A percentile compares a stretch with the other conserved stretches of the same genome.
These are phyloP conservation scores for Helotiales sp. DNA, from an alignment of 2,329 filamentous ascomycete species.

Conservation along the genomic window DNA sequence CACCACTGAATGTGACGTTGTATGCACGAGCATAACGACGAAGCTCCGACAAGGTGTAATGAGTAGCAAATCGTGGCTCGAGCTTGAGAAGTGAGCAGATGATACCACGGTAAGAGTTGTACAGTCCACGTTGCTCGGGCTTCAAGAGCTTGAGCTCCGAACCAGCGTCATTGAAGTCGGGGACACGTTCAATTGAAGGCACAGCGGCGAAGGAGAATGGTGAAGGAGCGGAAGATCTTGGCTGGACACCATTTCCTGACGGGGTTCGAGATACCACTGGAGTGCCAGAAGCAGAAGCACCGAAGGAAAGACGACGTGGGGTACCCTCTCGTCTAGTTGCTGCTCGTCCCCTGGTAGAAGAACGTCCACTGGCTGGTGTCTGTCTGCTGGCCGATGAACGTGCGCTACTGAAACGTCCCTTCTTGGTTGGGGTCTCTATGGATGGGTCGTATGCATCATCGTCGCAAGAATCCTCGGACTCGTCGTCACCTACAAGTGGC, in stretches of 20 bases:
- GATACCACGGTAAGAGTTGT: not conserved
- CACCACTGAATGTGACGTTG: not conserved
- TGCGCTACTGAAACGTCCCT: not conserved
- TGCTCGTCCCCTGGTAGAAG: no score
- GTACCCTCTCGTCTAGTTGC: no score
- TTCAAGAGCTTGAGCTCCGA: not conserved
- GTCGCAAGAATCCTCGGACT: constrained; percentile 4
- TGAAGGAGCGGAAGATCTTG: not conserved
- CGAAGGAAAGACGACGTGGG: not conserved
- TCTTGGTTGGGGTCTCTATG: not conserved
- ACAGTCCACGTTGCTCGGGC: not conserved
- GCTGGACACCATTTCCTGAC: not conserved
- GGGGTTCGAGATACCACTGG: not conserved
- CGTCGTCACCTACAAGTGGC: not conserved
- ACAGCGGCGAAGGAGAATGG: no score
- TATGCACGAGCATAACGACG: constrained; percentile 22
- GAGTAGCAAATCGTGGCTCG: not conserved
- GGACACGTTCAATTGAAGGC: no score
- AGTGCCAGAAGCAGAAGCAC: not conserved
- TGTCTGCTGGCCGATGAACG: not conserved
- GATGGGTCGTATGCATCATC: not conserved
- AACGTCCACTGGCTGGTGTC: not conserved
- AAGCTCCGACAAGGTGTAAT: constrained; percentile 11
- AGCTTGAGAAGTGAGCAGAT: constrained; percentile 15
- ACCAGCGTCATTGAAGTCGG: not conserved